Evolutionary conservation across 495 filamentous ascomycete genomes (phyloP), one percentile per base, ranked within the genome.

Genomic region (Penicillium maclennaniae): DNA sequence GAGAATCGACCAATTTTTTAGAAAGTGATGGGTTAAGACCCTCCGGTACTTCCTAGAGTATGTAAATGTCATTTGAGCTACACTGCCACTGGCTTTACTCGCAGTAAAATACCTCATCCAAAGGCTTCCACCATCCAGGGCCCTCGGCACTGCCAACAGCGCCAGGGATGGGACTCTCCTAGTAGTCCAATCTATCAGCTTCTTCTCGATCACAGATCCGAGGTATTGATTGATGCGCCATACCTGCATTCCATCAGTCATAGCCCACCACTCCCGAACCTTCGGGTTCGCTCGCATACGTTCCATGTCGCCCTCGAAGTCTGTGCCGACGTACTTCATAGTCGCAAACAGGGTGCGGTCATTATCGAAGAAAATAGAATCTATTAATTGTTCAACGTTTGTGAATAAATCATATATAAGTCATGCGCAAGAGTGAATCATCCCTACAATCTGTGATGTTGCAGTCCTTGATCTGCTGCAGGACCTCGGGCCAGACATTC

Each of bases 1-100:
- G 60, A 87, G 79, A 3, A 74, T 91, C 56, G 87, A 91, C 10
- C 80, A 79, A n/a, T 95, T 95, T 69, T 88, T 91, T 45, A 86
- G 31, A 4, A 14, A 86, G 28, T 26, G n/a, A 19, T 8, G 12
- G n/a, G 6, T 19, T 40, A 40, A 40, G 15, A 34, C 15, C 3
- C 14, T 1, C 27, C 2, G 6, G 9, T 31, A 31, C 16, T 43
- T 20, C 16, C 8, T 25, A 3, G 16, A n/a, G 12, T 45, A 43
- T 49, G 7, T 26, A 47, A 31, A 42, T 38, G 25, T 44, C 7
- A 21, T 17, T n/a, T 26, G 15, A 21, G 1, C 15, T 28, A 5
- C 1, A 42, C 37, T 7, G 14, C 38, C 31, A 14, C 16, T 16
- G 10, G 1, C 8, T 42, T 72, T 53, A 83, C 16, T 81, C 69